phyloP scores from a whole-genome alignment of 345 rosid species.

The Arabidopsis thaliana region DNA sequence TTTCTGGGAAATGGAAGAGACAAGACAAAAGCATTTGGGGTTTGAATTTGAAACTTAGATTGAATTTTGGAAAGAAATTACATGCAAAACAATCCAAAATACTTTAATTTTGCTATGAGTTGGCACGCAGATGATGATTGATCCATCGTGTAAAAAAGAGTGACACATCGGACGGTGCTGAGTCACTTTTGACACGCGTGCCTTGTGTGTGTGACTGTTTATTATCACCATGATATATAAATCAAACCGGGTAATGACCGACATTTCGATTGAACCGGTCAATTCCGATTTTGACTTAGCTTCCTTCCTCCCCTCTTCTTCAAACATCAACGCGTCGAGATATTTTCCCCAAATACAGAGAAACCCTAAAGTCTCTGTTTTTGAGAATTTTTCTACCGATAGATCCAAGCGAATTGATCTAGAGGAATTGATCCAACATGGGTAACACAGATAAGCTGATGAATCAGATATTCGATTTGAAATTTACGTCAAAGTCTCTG shows the following conservation, averaged over 20 bases:
- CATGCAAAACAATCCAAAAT: conserved; percentile 35
- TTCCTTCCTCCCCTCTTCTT: conserved; percentile 9
- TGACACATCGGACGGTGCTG: conserved; percentile 48
- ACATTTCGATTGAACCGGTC: conserved; percentile 25
- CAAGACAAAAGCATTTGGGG: conserved; percentile 7
- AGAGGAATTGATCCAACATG: conserved; percentile 48
- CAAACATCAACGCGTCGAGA: conserved; percentile 32
- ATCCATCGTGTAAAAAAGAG: conserved; percentile 35
- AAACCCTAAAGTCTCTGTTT: conserved; percentile 32
- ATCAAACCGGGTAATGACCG: conserved; percentile 27
- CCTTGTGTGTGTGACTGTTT: conserved; percentile 13
- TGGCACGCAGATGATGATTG: conserved; percentile 34
- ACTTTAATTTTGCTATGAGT: conserved; percentile 1
- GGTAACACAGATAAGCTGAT: conserved; percentile 91
- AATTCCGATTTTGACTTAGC: conserved; percentile 14
- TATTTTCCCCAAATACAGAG: conserved; percentile 30
- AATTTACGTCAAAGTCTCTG: conserved; percentile 88
- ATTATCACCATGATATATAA: neutral
- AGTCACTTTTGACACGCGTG: conserved; percentile 28
- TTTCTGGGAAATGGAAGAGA: conserved; percentile 35
- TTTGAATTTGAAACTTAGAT: conserved; percentile 27
- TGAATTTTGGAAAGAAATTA: conserved; percentile 14
- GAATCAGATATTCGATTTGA: conserved; percentile 97
- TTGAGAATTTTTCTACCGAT: neutral
- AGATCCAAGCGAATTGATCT: conserved; percentile 14